Percentiles rank a stretch among this genome's conserved stretches.
These are phyloP conservation scores for Knoxdaviesia proteae DNA, from an alignment of 2,329 filamentous ascomycete genomes.

Conservation along the genomic window DNA sequence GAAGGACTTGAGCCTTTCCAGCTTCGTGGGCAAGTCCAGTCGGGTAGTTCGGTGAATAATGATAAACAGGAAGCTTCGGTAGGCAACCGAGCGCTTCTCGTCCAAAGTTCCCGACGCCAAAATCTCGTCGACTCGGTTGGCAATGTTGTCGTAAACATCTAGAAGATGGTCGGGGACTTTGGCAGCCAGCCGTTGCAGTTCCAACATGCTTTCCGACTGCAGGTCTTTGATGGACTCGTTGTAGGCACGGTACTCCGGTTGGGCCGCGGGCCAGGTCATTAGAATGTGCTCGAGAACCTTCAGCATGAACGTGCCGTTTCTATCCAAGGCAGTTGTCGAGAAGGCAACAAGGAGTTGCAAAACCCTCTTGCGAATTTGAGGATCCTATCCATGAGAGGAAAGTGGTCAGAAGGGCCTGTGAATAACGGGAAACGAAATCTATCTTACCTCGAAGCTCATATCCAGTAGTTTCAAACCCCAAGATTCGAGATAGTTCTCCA, in stretches of 20 bases:
- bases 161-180: constrained; percentile 84
- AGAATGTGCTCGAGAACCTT: constrained; percentile 83
- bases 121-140: constrained; percentile 65
- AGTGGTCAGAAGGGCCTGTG: neutral
- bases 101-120: constrained; percentile 52
- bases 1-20: constrained; percentile 54
- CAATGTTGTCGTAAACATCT: constrained; percentile 70
- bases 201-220: constrained; percentile 64
- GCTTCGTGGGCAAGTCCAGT: constrained; percentile 49
- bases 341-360: constrained; percentile 70
- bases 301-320: constrained; percentile 62
- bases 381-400: constrained; percentile 30
- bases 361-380: constrained; percentile 61
- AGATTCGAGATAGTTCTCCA: constrained; percentile 44
- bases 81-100: constrained; percentile 66
- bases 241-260: constrained; percentile 50
- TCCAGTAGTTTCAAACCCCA: constrained; percentile 56
- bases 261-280: constrained; percentile 55
- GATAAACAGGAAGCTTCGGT: constrained; percentile 80
- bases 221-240: constrained; percentile 81
- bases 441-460: constrained; percentile 41
- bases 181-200: constrained; percentile 71
- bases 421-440: neutral
- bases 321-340: constrained; percentile 60
- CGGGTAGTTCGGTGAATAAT: constrained; percentile 73